Percentiles rank a stretch among this genome's conserved stretches.
Conservation (phyloP, 371 early-diverging fungal species). For the Lichtheimia corymbifera region DNA sequence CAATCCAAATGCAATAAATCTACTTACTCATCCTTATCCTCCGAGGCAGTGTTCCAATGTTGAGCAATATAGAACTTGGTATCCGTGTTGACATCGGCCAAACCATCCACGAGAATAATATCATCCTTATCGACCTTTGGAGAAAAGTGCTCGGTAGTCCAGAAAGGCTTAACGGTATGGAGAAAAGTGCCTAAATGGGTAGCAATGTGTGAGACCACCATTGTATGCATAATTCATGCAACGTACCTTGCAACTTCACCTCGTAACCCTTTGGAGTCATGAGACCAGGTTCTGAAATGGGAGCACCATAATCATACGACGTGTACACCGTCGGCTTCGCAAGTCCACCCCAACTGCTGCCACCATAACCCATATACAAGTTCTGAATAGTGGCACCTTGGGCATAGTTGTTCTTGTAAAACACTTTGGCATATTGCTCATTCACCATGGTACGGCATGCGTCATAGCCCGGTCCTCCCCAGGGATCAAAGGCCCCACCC, state of each 20-base stretch:
- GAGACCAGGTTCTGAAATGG: constrained; percentile 23
- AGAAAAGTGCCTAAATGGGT: constrained; percentile 14
- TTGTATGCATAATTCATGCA: background rate
- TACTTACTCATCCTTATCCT: constrained; percentile 12
- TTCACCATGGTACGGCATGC: constrained; percentile 12
- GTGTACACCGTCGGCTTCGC: constrained; percentile 18
- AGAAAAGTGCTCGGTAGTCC: constrained; percentile 11
- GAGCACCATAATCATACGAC: constrained; percentile 28
- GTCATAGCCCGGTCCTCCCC: constrained; percentile 15
- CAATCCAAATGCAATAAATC: background rate
- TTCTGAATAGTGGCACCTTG: constrained; percentile 15
- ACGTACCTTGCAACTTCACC: constrained; percentile 20
- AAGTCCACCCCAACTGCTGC: constrained; percentile 22
- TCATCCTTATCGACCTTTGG: constrained; percentile 10
- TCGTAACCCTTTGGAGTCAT: constrained; percentile 22
- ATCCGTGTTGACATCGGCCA: constrained; percentile 10
- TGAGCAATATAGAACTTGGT: constrained; percentile 20
- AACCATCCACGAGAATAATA: constrained; percentile 13
- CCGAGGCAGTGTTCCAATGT: constrained; percentile 10
- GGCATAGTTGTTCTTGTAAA: constrained; percentile 19
- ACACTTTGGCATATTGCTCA: constrained; percentile 16
- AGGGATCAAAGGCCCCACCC: constrained; percentile 17
- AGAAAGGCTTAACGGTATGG: constrained; percentile 19
- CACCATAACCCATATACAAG: constrained; percentile 16
- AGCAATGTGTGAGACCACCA: background rate